phyloP scores from a whole-genome alignment of 257 asterid genomes.

The Ballota nigra region DNA sequence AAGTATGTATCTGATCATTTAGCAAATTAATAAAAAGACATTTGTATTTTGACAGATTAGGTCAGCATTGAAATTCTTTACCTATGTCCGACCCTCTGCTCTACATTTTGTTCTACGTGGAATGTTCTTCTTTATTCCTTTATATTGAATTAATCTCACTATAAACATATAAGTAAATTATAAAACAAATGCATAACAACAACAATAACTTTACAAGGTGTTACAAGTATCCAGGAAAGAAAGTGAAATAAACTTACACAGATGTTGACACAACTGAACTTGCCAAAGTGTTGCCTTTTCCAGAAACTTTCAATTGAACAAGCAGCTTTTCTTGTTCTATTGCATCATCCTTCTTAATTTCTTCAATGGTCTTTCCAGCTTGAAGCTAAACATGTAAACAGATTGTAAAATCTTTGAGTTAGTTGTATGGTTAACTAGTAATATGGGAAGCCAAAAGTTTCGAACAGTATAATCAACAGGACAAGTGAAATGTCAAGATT shows the following conservation, averaged over 20 bases:
- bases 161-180: not conserved
- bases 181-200: not conserved
- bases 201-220: not conserved
- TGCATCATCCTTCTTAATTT: constrained; percentile 56
- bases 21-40: not conserved
- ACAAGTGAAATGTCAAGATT: not conserved
- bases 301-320: constrained; percentile 31
- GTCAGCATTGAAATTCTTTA: not conserved
- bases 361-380: constrained; percentile 65
- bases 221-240: not conserved
- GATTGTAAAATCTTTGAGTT: constrained; percentile 8
- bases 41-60: not conserved
- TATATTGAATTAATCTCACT: not conserved
- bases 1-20: not conserved
- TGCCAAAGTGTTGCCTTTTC: constrained; percentile 34
- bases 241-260: constrained; percentile 22
- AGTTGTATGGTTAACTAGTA: not conserved
- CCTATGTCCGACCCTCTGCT: not conserved
- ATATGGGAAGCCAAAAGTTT: not conserved
- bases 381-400: constrained; percentile 40
- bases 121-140: not conserved
- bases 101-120: not conserved
- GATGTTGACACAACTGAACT: constrained; percentile 30
- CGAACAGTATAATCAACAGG: not conserved
- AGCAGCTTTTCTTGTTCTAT: constrained; percentile 41